Evolutionary conservation across 208 protist genomes (phyloP), one percentile per base, ranked within the genome.

Genomic region (Crithidia acanthocephali): DNA sequence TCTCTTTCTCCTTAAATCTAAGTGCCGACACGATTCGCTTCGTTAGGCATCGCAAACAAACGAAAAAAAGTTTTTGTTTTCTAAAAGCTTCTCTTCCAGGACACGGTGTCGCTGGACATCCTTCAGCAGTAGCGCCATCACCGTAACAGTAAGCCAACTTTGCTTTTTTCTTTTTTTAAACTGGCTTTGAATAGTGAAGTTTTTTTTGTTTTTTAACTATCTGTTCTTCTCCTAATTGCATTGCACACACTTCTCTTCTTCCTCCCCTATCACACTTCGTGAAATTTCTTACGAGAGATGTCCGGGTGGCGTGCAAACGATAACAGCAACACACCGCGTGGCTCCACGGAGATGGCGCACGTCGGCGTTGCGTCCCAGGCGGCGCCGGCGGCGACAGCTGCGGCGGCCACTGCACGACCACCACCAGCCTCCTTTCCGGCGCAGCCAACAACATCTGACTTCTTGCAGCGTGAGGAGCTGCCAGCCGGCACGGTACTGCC

Each of bases 151-250:
- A 44, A 5, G 23, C 37, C 32, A 44, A 13, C 30, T 47, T 58
- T 40, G 50, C 64, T 59, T 44, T 75, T 75, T 75, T 61, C 51
- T 25, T 30, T 55, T 55, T 2, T 30, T 55, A 55, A 60, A 60
- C 3, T 27, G n/a, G 13, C 25, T n/a, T 10, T 57, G 13, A 10
- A 53, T n/a, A n/a, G n/a, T 44, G 33, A 23, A 27, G 10, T 65
- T 42, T 68, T 76, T 65, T 47, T 64, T 6, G 30, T 72, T 45
- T 25, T 47, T 45, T 47, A 45, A 3, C 48, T 45, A 52, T 28
- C 33, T 37, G 3, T 62, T 35, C 25, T 37, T 7, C 33, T 28
- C 9, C 28, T n/a, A n/a, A n/a, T n/a, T n/a, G n/a, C n/a, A n/a
- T n/a, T n/a, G n/a, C n/a, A n/a, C n/a, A n/a, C n/a, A n/a, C n/a